Evolutionary conservation across 2,329 filamentous ascomycete species (phyloP).

Genomic region (Penicillium palitans): DNA sequence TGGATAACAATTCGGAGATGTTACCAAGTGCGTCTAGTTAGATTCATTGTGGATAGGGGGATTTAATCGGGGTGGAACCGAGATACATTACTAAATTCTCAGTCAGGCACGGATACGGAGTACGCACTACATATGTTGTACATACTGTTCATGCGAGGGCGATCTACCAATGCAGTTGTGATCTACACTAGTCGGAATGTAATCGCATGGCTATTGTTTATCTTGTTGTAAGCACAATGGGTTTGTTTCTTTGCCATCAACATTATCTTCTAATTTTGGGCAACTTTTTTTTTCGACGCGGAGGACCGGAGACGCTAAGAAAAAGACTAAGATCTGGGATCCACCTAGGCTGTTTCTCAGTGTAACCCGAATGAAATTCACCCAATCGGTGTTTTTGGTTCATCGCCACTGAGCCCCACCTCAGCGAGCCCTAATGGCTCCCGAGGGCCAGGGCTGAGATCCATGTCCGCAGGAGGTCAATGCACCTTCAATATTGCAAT

Average conservation of each 20-base stretch:
- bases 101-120: too few relatives aligned
- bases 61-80: slow-evolving; percentile 3
- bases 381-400: background rate
- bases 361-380: background rate
- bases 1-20: slow-evolving; percentile 20
- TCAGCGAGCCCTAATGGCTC: background rate
- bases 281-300: background rate
- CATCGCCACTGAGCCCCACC: background rate
- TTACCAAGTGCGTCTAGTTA: slow-evolving; percentile 23
- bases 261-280: background rate
- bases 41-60: slow-evolving; percentile 1
- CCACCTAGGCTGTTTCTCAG: background rate
- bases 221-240: too few relatives aligned
- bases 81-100: background rate
- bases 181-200: background rate
- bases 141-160: background rate
- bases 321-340: background rate
- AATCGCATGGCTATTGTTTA: too few relatives aligned
- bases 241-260: too few relatives aligned
- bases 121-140: too few relatives aligned
- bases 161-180: background rate
- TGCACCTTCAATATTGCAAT: background rate
- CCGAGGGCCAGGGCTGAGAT: background rate
- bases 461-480: background rate
- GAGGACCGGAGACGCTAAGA: background rate